Conservation (phyloP, 305 asterid genomes). For the Plantago rigida region DNA sequence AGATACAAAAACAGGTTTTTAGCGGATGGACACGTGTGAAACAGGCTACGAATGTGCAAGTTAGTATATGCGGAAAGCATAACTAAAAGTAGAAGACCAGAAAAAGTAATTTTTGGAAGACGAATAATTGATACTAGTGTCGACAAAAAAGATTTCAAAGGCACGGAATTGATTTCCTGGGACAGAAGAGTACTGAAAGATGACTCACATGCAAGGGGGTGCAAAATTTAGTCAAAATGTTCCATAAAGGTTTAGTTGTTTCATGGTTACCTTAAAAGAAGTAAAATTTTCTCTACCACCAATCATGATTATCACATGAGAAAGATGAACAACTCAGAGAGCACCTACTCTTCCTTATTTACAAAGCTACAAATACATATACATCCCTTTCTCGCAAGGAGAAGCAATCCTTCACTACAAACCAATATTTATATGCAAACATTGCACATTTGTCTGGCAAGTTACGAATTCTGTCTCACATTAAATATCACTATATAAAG, state of each 20-base stretch:
- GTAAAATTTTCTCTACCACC: slow-evolving; percentile 2
- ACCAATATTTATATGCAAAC: no score
- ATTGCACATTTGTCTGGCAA: no score
- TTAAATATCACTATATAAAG: not conserved
- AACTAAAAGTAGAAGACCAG: no score
- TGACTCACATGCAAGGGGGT: not conserved
- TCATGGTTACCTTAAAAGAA: not conserved
- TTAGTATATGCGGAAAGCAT: no score
- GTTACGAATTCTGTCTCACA: no score
- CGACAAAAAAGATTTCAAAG: not conserved
- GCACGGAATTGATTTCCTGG: not conserved
- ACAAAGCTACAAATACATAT: slow-evolving; percentile 3
- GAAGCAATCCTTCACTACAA: not conserved
- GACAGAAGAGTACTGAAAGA: not conserved
- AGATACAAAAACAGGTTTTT: no score
- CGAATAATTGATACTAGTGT: no score
- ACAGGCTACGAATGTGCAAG: no score
- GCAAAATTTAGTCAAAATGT: not conserved
- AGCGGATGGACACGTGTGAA: no score
- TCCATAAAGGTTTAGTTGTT: not conserved
- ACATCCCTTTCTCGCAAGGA: not conserved
- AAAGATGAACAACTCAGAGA: slow-evolving; percentile 13
- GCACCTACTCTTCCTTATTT: slow-evolving; percentile 6
- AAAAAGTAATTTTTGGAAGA: no score
- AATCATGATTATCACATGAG: slow-evolving; percentile 10